A percentile compares a stretch with the other conserved stretches of the same genome.
These are phyloP conservation scores for Aureobasidium sp. DNA, from an alignment of 2,329 filamentous ascomycete species.

Conservation along the genomic window DNA sequence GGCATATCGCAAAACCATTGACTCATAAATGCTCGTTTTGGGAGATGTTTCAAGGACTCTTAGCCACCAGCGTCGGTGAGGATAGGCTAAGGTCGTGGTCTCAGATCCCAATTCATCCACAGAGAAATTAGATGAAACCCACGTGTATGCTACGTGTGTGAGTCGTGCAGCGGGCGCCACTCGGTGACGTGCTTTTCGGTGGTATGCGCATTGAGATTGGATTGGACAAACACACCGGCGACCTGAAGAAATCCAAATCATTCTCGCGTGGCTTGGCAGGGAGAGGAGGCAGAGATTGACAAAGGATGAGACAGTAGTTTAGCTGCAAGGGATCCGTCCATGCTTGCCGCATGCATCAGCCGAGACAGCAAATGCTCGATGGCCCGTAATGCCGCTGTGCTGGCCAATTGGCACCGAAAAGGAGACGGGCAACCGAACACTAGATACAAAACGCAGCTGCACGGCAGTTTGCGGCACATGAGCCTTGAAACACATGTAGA, in stretches of 20 bases:
- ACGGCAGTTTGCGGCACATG: neutral
- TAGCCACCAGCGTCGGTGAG: neutral
- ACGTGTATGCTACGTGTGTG: neutral
- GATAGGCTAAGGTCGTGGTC: neutral
- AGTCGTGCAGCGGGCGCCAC: neutral
- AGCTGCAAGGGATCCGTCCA: neutral
- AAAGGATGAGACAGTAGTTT: neutral
- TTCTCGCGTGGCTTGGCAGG: neutral
- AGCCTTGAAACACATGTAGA: neutral
- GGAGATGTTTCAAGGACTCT: neutral
- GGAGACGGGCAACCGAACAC: neutral
- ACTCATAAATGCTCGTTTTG: neutral
- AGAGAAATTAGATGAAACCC: neutral
- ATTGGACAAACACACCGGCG: no score
- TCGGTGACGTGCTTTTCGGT: neutral
- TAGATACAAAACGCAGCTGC: neutral
- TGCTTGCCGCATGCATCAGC: neutral
- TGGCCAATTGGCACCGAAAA: neutral
- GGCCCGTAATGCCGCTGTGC: neutral
- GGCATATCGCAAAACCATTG: neutral
- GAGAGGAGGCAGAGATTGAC: neutral
- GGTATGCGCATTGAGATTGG: neutral
- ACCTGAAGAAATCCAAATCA: neutral
- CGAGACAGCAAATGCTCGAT: neutral
- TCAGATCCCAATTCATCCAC: neutral